phyloP scores from a whole-genome alignment of 108 stramenopile species.

The Stephanodiscus minutulus region DNA sequence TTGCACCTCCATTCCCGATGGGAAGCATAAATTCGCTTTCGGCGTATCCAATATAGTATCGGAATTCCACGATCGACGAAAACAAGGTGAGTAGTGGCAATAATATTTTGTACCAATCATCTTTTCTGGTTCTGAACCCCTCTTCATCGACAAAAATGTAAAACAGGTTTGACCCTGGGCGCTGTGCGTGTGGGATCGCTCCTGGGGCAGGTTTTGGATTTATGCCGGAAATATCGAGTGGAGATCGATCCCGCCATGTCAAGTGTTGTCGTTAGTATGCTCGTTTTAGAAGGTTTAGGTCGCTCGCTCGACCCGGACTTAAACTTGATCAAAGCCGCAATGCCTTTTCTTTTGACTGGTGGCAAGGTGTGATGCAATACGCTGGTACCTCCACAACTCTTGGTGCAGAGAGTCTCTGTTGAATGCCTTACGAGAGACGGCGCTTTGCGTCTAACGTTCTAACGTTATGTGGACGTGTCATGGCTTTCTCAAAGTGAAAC shows the following conservation, averaged over 20 bases:
- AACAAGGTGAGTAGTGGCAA: slow-evolving; percentile 39
- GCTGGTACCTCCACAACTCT: not conserved
- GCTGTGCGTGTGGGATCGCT: slow-evolving; percentile 83
- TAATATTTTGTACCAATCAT: not conserved
- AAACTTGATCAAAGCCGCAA: slow-evolving; percentile 80
- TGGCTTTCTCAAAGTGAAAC: too few relatives aligned
- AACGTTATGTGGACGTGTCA: too few relatives aligned
- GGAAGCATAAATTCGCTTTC: slow-evolving; percentile 79
- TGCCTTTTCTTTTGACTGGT: slow-evolving; percentile 76
- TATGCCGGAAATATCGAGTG: slow-evolving; percentile 84
- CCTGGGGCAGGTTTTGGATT: slow-evolving; percentile 73
- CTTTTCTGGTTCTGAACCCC: not conserved
- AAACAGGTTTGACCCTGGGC: slow-evolving; percentile 73
- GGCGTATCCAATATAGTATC: slow-evolving; percentile 78
- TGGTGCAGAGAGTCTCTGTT: not conserved
- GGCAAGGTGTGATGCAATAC: slow-evolving; percentile 46
- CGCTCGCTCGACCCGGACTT: slow-evolving; percentile 84
- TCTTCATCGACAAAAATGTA: not conserved
- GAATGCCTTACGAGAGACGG: not conserved
- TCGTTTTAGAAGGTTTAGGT: slow-evolving; percentile 89
- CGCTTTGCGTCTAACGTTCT: too few relatives aligned
- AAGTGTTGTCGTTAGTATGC: slow-evolving; percentile 80
- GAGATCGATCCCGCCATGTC: slow-evolving; percentile 92
- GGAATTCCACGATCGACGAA: slow-evolving; percentile 86
- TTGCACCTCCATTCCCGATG: slow-evolving; percentile 78